Evolutionary conservation across 768 basidiomycete species (phyloP).

Genomic region (Termitomyces sp.): DNA sequence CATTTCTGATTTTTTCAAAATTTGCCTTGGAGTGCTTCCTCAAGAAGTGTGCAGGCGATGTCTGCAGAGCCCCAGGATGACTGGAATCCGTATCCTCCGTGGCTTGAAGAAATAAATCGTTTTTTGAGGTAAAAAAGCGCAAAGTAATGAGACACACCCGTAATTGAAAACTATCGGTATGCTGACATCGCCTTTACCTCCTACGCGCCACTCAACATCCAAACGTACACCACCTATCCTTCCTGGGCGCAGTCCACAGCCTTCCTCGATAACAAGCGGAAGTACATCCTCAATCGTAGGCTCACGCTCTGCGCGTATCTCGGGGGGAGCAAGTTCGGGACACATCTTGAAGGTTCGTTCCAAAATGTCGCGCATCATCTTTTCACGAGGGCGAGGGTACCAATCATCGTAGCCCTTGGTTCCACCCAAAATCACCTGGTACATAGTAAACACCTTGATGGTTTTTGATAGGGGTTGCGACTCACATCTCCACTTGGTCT

Average conservation of each 20-base stretch:
- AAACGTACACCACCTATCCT: slow-evolving; percentile 66
- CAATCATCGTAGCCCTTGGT: slow-evolving; percentile 57
- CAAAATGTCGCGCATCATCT: slow-evolving; percentile 58
- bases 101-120: slow-evolving; percentile 28
- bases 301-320: slow-evolving; percentile 36
- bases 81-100: slow-evolving; percentile 62
- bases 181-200: slow-evolving; percentile 16
- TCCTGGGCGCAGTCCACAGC: slow-evolving; percentile 59
- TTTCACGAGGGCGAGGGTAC: slow-evolving; percentile 60
- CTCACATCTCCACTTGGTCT: slow-evolving; percentile 49
- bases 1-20: not conserved
- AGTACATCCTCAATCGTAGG: slow-evolving; percentile 46
- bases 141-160: slow-evolving; percentile 37
- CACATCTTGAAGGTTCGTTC: slow-evolving; percentile 43
- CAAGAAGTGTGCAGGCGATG: slow-evolving; percentile 42
- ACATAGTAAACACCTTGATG: not conserved
- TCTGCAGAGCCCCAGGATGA: slow-evolving; percentile 63
- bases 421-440: slow-evolving; percentile 54
- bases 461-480: not conserved
- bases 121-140: not conserved
- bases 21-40: slow-evolving; percentile 21
- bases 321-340: slow-evolving; percentile 53
- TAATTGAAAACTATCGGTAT: slow-evolving; percentile 58
- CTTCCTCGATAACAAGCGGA: slow-evolving; percentile 42
- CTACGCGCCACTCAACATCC: slow-evolving; percentile 39